These are phyloP conservation scores for Acarospora socialis DNA, from an alignment of 2,329 filamentous ascomycete genomes.

Conservation along the genomic window DNA sequence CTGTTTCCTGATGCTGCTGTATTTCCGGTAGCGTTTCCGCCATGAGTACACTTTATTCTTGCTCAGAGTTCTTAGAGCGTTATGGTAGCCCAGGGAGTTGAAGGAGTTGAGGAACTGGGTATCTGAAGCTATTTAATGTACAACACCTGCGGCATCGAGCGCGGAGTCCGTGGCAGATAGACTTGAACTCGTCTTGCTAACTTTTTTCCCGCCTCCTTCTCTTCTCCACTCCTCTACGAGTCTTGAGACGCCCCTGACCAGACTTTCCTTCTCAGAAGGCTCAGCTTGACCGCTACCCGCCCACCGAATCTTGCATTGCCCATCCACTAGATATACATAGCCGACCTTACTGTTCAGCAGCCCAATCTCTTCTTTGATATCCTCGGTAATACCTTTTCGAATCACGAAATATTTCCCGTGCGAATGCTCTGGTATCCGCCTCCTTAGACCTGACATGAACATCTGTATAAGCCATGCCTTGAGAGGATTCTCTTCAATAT, in stretches of 20 bases:
- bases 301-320: constrained; percentile 82
- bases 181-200: background rate
- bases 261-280: constrained; percentile 25
- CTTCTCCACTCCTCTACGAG: constrained; percentile 27
- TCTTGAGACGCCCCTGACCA: constrained; percentile 29
- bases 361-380: constrained; percentile 44
- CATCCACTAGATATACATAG: constrained; percentile 83
- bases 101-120: constrained; percentile 4
- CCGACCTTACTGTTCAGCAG: constrained; percentile 83
- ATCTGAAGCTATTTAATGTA: constrained; percentile 2
- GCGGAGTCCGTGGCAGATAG: background rate
- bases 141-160: background rate
- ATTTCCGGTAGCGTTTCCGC: too few relatives aligned
- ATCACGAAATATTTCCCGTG: constrained; percentile 47
- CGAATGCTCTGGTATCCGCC: constrained; percentile 33
- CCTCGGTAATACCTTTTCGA: constrained; percentile 40
- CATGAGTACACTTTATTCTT: too few relatives aligned
- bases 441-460: constrained; percentile 38
- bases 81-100: constrained; percentile 2
- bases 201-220: constrained; percentile 6
- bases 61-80: constrained; percentile 4
- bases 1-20: constrained; percentile 78
- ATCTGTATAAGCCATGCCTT: constrained; percentile 42
- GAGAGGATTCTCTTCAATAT: constrained; percentile 68
- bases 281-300: constrained; percentile 53